Evolutionary conservation across 441 rosid species (phyloP).

Genomic region (Breynia disticha): DNA sequence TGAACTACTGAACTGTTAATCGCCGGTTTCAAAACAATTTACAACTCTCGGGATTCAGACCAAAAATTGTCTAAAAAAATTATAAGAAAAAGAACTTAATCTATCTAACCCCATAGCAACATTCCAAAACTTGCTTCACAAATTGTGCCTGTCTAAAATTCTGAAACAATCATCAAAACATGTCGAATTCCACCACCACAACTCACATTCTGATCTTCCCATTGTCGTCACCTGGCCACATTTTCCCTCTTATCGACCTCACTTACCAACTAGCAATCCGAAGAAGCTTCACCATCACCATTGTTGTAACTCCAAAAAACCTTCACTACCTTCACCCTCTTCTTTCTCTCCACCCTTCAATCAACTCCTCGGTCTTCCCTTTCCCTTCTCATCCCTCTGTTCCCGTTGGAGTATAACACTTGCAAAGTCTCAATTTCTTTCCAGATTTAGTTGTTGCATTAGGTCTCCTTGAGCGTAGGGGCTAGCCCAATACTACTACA

Average conservation of each 20-base stretch:
- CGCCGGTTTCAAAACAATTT: no score
- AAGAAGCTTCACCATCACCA: background rate
- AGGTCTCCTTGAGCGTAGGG: no score
- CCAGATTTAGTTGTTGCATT: background rate
- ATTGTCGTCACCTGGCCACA: slow-evolving; percentile 2
- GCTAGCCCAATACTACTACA: no score
- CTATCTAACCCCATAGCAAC: no score
- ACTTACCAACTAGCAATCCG: slow-evolving; percentile 1
- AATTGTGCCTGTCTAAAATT: no score
- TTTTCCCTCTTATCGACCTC: background rate
- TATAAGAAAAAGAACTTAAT: no score
- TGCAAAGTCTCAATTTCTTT: background rate
- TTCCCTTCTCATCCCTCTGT: slow-evolving; percentile 4
- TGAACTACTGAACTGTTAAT: no score
- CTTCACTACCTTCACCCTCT: slow-evolving; percentile 1
- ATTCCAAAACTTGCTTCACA: no score
- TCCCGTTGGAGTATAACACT: background rate
- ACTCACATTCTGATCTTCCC: background rate
- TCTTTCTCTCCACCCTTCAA: slow-evolving; percentile 6
- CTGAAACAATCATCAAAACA: no score
- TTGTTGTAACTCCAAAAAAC: background rate
- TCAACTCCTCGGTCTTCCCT: background rate
- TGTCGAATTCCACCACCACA: background rate
- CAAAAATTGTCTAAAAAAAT: no score
- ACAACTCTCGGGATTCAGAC: no score